Evolutionary conservation across 2,329 filamentous ascomycete genomes (phyloP), one percentile per base, ranked within the genome.

Genomic region (Aspergillus ruber): DNA sequence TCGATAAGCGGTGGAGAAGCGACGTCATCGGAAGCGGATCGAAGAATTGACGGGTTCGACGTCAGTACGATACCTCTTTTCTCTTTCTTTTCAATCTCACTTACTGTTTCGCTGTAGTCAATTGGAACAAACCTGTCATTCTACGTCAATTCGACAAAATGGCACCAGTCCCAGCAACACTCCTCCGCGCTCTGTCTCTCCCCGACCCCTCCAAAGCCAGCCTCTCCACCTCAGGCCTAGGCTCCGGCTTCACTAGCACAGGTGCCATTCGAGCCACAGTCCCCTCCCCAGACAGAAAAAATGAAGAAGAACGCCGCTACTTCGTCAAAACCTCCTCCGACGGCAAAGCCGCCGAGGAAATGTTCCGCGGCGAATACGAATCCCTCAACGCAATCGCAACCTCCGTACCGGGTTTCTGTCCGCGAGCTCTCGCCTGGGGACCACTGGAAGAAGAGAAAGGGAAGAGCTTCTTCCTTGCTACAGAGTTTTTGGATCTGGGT

Each of bases 301-400:
- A 47, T 3, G 50, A 61, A 47, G 54, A 62, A 56, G 56, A 66
- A 44, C 58, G 58, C 3, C 59, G 56, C 33, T 69, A 68, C 56
- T 74, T 73, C 48, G 54, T 73, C 35, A 72, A 74, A 53, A 70
- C 65, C 1, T 66, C 65, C 1, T 46, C 57, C 2, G 60, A 63
- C 8, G 59, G 64, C 20, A 44, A 52, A 45, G 56, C 63, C 43
- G 64, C 72, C 8, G 53, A 58, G 44, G 63, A 69, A 42, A 71
- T 70, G 65, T 65, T 68, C 53, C 56, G 59, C 81, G 88, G 90
- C 50, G 91, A 96, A 68, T 85, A 89, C 62, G 80, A 81, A 43
- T 94, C 88, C 2, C 80, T 96, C 46, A 90, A 90, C 61, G 87
- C 89, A 46, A 87, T 97, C 55, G 79, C 89, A 63, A 62, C 74